phyloP scores from a whole-genome alignment of 192 early-diverging fungal species.

The Entomortierella parvispora region DNA sequence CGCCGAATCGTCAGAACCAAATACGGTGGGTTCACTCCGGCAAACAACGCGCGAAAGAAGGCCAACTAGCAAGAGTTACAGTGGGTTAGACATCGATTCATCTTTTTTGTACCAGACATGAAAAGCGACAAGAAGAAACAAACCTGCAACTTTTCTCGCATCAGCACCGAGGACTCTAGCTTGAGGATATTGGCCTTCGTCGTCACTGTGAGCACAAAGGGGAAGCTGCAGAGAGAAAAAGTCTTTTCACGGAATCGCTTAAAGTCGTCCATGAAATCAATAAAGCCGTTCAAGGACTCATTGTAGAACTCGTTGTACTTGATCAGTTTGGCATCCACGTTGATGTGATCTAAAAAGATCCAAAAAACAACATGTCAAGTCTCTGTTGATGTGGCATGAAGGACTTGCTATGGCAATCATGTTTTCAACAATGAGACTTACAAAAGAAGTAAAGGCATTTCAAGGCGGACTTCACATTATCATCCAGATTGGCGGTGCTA shows the following conservation, averaged over 20 bases:
- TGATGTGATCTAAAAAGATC: constrained; percentile 64
- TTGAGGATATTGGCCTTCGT: constrained; percentile 81
- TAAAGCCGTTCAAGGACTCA: constrained; percentile 70
- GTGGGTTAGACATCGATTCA: neutral
- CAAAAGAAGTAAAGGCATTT: constrained; percentile 48
- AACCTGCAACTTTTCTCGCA: constrained; percentile 73
- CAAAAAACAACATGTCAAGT: constrained; percentile 25
- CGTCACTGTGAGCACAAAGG: constrained; percentile 75
- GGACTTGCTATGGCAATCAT: too few species aligned
- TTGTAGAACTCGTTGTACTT: constrained; percentile 78
- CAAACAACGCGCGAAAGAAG: constrained; percentile 82
- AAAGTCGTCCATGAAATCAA: constrained; percentile 83
- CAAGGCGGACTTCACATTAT: constrained; percentile 33
- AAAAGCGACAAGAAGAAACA: neutral
- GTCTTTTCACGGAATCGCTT: constrained; percentile 70
- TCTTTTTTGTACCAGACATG: too few species aligned
- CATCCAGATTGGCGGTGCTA: constrained; percentile 41
- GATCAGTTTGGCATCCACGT: constrained; percentile 65
- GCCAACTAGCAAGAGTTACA: constrained; percentile 58
- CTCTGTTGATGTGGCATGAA: too few species aligned
- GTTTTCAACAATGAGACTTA: too few species aligned
- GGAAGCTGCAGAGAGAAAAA: constrained; percentile 81
- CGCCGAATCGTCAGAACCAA: constrained; percentile 76
- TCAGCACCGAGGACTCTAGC: constrained; percentile 74
- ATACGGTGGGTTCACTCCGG: constrained; percentile 79